Evolutionary conservation across 23 red algal genomes (phyloP).

Genomic region (Agarophyton chilense): DNA sequence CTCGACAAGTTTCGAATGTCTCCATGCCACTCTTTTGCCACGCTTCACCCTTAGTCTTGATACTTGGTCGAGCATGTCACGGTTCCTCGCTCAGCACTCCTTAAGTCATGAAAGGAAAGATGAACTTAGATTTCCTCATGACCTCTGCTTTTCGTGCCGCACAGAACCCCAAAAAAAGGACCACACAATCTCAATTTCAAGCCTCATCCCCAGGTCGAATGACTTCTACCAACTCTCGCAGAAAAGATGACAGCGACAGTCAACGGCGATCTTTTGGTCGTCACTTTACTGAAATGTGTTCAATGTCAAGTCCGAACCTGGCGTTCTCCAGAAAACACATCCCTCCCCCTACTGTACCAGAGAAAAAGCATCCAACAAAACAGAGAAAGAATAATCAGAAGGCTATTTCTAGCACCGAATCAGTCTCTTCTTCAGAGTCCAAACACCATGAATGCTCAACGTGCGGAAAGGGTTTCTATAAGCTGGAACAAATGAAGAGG

Average conservation of each 20-base stretch:
- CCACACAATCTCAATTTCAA: background rate
- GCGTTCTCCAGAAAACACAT: background rate
- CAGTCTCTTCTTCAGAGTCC: conserved; percentile 27
- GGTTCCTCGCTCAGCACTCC: background rate
- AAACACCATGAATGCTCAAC: conserved; percentile 41
- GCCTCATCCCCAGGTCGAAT: background rate
- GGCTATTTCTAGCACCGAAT: background rate
- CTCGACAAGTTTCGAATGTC: background rate
- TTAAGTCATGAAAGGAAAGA: background rate
- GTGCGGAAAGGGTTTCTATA: conserved; percentile 57
- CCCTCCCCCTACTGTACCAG: background rate
- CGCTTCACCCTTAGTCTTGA: background rate
- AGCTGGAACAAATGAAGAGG: conserved; percentile 69
- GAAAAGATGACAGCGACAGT: background rate
- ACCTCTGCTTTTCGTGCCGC: background rate
- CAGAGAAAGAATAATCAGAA: background rate
- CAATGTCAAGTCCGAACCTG: conserved; percentile 13
- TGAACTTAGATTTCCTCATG: conserved; percentile 22
- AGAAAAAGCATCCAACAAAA: background rate
- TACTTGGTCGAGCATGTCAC: background rate
- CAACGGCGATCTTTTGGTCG: background rate
- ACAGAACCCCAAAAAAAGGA: background rate
- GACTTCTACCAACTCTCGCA: background rate
- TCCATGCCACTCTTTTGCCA: background rate
- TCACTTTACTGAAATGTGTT: background rate